phyloP scores from a whole-genome alignment of 1,284 basidiomycete genomes.

The Austroboletus rostrupii region DNA sequence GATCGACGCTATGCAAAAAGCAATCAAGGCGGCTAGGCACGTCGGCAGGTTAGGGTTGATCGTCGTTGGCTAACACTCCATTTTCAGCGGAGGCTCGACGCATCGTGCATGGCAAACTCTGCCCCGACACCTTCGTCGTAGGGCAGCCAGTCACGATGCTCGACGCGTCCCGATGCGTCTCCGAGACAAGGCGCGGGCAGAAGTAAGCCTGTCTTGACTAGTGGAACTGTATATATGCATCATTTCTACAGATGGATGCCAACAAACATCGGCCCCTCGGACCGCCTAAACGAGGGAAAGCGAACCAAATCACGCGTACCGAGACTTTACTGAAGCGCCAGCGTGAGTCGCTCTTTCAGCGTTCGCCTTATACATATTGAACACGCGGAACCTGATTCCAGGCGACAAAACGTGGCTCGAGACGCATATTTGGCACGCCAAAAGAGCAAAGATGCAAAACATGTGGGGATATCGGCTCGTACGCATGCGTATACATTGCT shows the following conservation, averaged over 20 bases:
- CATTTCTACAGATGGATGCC: slow-evolving; percentile 66
- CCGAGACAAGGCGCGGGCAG: slow-evolving; percentile 73
- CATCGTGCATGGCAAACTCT: slow-evolving; percentile 88
- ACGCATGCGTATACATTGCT: slow-evolving; percentile 25
- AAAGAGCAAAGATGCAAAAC: slow-evolving; percentile 88
- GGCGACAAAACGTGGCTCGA: slow-evolving; percentile 87
- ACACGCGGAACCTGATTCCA: slow-evolving; percentile 26
- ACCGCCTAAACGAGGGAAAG: slow-evolving; percentile 56
- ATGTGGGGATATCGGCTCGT: slow-evolving; percentile 88
- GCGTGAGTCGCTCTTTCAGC: slow-evolving; percentile 39
- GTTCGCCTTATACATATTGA: neutral
- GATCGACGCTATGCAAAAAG: slow-evolving; percentile 82
- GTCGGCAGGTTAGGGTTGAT: slow-evolving; percentile 7
- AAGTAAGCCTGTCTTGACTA: slow-evolving; percentile 47
- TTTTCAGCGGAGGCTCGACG: slow-evolving; percentile 53
- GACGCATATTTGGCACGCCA: slow-evolving; percentile 92
- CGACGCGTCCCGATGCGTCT: slow-evolving; percentile 82
- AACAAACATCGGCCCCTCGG: slow-evolving; percentile 54
- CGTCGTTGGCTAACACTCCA: neutral
- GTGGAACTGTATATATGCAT: slow-evolving; percentile 2
- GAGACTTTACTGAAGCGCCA: slow-evolving; percentile 63
- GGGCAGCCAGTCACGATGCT: slow-evolving; percentile 91
- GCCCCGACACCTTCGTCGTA: slow-evolving; percentile 81
- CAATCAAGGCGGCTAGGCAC: slow-evolving; percentile 77
- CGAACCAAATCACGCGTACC: slow-evolving; percentile 46